A percentile compares a stretch with the other conserved stretches of the same genome.
phyloP scores from a whole-genome alignment of 345 rosid species.

The Bruguiera gymnorhiza region DNA sequence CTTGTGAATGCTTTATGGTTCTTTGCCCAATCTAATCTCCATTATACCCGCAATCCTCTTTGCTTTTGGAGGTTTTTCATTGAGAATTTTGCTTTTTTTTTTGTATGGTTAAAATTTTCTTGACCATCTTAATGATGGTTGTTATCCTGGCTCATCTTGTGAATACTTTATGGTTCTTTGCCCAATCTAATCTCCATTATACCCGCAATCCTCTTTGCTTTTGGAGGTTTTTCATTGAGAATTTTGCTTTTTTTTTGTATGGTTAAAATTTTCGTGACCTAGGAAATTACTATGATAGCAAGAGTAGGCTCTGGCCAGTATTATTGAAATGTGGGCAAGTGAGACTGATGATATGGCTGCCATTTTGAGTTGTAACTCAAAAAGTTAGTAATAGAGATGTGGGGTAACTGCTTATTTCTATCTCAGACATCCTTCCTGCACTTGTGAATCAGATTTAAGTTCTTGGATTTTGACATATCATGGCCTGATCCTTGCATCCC shows the following conservation, averaged over 20 bases:
- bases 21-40: not conserved
- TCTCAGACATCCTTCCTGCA: not conserved
- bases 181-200: not conserved
- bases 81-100: not conserved
- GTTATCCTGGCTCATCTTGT: not conserved
- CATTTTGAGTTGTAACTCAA: not conserved
- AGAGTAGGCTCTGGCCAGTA: no score
- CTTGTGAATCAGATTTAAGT: not conserved
- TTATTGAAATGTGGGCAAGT: no score
- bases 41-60: not conserved
- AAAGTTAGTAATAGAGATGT: not conserved
- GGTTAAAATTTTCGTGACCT: not conserved
- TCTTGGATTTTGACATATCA: not conserved
- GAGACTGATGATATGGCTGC: not conserved
- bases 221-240: not conserved
- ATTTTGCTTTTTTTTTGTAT: not conserved
- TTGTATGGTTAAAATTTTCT: not conserved
- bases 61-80: not conserved
- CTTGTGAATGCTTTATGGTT: not conserved
- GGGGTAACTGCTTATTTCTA: not conserved
- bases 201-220: not conserved
- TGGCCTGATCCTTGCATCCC: not conserved
- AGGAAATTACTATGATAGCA: no score
- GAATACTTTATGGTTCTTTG: not conserved
- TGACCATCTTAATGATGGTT: not conserved